phyloP scores from a whole-genome alignment of 1,284 basidiomycete genomes.

The Melampsora occidentalis region DNA sequence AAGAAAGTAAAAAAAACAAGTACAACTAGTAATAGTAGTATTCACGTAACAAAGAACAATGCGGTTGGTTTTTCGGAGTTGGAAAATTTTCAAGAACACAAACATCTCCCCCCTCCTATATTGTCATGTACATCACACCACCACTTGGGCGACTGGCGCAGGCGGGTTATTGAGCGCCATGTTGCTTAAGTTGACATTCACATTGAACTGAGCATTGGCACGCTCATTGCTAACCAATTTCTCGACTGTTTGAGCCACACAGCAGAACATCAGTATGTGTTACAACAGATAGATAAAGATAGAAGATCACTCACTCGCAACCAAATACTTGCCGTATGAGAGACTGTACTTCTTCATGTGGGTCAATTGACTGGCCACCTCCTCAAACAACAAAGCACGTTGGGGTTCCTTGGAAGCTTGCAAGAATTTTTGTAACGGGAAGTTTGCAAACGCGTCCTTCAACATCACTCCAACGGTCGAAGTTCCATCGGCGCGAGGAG shows the following conservation, averaged over 20 bases:
- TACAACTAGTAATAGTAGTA: neutral
- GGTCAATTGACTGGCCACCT: constrained; percentile 66
- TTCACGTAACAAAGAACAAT: constrained; percentile 12
- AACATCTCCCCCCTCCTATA: neutral
- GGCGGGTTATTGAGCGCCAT: constrained; percentile 30
- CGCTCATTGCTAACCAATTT: constrained; percentile 40
- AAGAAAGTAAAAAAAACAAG: neutral
- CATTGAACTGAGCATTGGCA: constrained; percentile 35
- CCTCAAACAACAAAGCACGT: constrained; percentile 63
- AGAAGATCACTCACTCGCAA: constrained; percentile 31
- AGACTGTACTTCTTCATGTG: constrained; percentile 64
- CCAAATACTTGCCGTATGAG: constrained; percentile 41
- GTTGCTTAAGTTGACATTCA: constrained; percentile 31
- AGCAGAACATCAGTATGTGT: neutral
- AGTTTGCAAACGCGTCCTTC: constrained; percentile 80
- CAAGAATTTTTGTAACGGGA: constrained; percentile 53
- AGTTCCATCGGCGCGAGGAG: constrained; percentile 63
- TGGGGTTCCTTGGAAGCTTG: constrained; percentile 56
- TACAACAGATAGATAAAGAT: neutral
- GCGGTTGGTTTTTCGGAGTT: constrained; percentile 2
- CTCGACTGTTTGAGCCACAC: constrained; percentile 13
- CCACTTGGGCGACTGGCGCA: constrained; percentile 7
- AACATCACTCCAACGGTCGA: constrained; percentile 73
- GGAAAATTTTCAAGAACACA: neutral
- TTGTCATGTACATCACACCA: neutral